Evolutionary conservation across 805 yeast species (phyloP).

Genomic region (Spathaspora arborariae): DNA sequence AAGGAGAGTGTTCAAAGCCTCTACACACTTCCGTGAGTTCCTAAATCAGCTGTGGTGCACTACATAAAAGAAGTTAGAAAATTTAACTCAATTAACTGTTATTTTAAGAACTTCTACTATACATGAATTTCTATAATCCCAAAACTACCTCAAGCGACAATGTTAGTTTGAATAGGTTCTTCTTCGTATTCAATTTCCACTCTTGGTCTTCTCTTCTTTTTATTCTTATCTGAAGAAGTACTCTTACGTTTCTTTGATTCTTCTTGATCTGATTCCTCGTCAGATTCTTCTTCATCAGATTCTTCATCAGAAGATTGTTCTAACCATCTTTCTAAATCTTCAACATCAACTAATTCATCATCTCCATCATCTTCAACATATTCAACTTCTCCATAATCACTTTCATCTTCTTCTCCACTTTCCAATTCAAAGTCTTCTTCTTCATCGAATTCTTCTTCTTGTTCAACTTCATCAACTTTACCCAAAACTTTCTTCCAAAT

Average conservation of each 20-base stretch:
- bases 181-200: slow-evolving; percentile 81
- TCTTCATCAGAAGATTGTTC: slow-evolving; percentile 38
- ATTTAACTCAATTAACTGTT: no score
- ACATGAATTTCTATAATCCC: not conserved
- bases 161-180: slow-evolving; percentile 32
- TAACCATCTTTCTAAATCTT: slow-evolving; percentile 88
- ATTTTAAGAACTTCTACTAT: not conserved
- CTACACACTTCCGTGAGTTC: no score
- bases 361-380: slow-evolving; percentile 89
- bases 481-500: slow-evolving; percentile 94
- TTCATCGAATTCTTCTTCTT: slow-evolving; percentile 64
- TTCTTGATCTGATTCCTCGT: slow-evolving; percentile 32
- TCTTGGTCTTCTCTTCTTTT: slow-evolving; percentile 61
- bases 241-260: slow-evolving; percentile 22
- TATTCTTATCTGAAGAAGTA: slow-evolving; percentile 33
- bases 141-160: slow-evolving; percentile 15
- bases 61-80: no score
- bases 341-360: slow-evolving; percentile 86
- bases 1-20: no score
- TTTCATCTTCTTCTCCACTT: slow-evolving; percentile 47
- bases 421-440: slow-evolving; percentile 50
- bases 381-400: slow-evolving; percentile 74
- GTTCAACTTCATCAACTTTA: slow-evolving; percentile 49
- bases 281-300: slow-evolving; percentile 34
- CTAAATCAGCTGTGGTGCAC: no score